Conservation (phyloP, 139 green algal species). For the Pleodorina starrii region DNA sequence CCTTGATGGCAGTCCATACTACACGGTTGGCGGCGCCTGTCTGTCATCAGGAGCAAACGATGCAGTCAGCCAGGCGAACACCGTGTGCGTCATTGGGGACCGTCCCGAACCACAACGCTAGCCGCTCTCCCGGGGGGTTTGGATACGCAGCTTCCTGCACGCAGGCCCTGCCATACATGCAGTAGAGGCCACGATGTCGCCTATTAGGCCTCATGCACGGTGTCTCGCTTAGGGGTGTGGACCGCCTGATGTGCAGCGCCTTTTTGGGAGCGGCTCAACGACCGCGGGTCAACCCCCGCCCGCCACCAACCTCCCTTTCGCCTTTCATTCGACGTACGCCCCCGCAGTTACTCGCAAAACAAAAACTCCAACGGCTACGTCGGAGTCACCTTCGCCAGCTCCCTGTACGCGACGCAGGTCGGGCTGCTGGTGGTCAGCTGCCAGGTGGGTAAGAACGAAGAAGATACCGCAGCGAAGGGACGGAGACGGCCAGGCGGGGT, state of each 20-base stretch:
- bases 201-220: too few relatives aligned
- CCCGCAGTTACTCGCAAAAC: neutral
- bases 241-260: too few relatives aligned
- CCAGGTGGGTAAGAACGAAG: slow-evolving; percentile 1
- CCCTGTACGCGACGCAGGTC: neutral
- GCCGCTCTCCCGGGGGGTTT: too few relatives aligned
- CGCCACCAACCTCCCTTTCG: too few relatives aligned
- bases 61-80: neutral
- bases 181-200: too few relatives aligned
- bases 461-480: too few relatives aligned
- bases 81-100: neutral
- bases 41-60: neutral
- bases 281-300: too few relatives aligned
- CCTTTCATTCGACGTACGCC: neutral
- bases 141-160: too few relatives aligned
- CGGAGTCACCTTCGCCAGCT: neutral
- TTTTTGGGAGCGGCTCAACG: too few relatives aligned
- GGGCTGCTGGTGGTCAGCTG: neutral
- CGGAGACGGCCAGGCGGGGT: neutral
- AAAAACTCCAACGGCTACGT: neutral
- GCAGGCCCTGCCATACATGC: neutral
- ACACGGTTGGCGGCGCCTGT: neutral
- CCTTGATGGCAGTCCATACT: neutral
- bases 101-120: too few relatives aligned
- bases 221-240: too few relatives aligned